These are phyloP conservation scores for Taiozyma onychis DNA, from an alignment of 1,139 yeast species.

Conservation along the genomic window DNA sequence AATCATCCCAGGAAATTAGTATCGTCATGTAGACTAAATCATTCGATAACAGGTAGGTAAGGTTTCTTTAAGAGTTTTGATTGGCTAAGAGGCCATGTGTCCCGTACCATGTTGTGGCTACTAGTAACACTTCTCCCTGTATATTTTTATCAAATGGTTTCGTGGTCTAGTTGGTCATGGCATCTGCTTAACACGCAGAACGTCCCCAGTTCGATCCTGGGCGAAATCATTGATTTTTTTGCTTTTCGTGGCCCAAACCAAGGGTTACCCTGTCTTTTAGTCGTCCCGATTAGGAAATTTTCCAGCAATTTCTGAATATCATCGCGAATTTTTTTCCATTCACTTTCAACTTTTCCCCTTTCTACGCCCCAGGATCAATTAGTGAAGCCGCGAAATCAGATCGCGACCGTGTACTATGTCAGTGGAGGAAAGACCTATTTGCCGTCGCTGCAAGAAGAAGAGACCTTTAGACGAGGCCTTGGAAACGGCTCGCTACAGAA, in stretches of 20 bases:
- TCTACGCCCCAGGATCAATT: not conserved
- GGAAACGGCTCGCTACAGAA: slow-evolving; percentile 24
- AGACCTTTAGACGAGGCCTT: slow-evolving; percentile 22
- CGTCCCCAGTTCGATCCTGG: slow-evolving; percentile 99
- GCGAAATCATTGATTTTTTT: slow-evolving; percentile 62
- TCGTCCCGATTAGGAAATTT: not conserved
- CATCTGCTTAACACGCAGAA: slow-evolving; percentile 99
- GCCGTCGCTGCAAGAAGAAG: slow-evolving; percentile 26
- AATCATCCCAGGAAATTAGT: too few relatives aligned
- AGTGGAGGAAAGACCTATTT: slow-evolving; percentile 12
- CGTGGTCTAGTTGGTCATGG: slow-evolving; percentile 99
- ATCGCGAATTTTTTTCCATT: not conserved
- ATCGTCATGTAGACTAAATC: too few relatives aligned
- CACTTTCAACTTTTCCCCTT: not conserved
- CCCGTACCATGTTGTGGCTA: too few relatives aligned
- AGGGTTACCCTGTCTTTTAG: not conserved
- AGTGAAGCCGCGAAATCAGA: not conserved
- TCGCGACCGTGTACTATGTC: not conserved
- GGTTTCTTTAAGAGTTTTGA: too few relatives aligned
- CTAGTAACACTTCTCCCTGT: too few relatives aligned
- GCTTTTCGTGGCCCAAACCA: not conserved
- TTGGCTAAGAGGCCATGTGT: too few relatives aligned
- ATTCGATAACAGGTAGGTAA: too few relatives aligned
- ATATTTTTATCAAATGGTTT: slow-evolving; percentile 32
- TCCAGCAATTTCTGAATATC: not conserved